Evolutionary conservation across 352 stramenopile species (phyloP).

Genomic region (Phytophthora idaei): DNA sequence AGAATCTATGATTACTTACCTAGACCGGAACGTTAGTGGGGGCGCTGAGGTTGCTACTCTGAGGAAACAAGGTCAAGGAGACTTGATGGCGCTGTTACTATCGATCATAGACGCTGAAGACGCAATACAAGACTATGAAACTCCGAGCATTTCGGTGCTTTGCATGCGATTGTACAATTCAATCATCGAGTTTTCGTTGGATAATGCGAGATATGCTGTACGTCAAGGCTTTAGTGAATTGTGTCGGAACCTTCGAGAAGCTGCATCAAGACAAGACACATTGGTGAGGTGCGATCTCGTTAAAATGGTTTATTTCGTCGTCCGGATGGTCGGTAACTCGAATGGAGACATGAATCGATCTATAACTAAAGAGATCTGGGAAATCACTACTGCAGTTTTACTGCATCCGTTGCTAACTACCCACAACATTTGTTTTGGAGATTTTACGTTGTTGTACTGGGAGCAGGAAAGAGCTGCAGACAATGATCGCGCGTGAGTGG

Average conservation of each 20-base stretch:
- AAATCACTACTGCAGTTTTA: background rate
- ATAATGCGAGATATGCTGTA: conserved; percentile 15
- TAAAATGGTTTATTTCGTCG: conserved; percentile 4
- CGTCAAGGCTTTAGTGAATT: background rate
- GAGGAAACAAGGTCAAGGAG: conserved; percentile 8
- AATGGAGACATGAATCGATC: background rate
- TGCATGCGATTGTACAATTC: conserved; percentile 17
- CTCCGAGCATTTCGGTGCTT: background rate
- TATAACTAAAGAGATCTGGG: conserved; percentile 13
- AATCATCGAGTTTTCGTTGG: conserved; percentile 25
- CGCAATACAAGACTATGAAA: background rate
- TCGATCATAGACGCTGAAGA: background rate
- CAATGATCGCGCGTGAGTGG: conserved; percentile 7
- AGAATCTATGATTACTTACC: conserved; percentile 11
- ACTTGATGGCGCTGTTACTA: conserved; percentile 22
- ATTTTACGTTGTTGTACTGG: background rate
- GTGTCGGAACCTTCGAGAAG: conserved; percentile 2
- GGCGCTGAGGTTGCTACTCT: conserved; percentile 17
- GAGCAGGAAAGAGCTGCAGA: background rate
- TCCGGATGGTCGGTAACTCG: conserved; percentile 8
- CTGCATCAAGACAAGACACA: background rate
- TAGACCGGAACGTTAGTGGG: conserved; percentile 14
- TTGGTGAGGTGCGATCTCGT: conserved; percentile 6
- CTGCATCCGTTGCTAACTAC: background rate
- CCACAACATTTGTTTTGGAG: conserved; percentile 1